A percentile compares a stretch with the other conserved stretches of the same genome.
Evolutionary conservation across 176 grass and related monocot genomes (phyloP).

Genomic region (Cymbopogon citratus): DNA sequence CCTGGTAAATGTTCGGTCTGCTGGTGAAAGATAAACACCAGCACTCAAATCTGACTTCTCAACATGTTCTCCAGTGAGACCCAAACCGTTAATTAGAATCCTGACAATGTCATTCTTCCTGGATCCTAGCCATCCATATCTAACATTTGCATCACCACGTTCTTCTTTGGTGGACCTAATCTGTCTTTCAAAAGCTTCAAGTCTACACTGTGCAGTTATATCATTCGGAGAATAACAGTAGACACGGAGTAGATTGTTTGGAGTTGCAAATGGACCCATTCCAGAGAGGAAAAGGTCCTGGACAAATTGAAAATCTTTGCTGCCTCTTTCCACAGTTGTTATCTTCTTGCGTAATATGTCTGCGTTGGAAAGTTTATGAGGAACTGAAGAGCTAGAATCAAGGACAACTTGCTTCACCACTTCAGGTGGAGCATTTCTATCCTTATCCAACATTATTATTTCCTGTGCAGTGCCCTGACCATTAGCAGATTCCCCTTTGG

Average conservation of each 20-base stretch:
- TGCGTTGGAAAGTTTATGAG: conserved; percentile 16
- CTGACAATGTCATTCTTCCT: conserved; percentile 54
- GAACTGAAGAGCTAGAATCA: conserved; percentile 26
- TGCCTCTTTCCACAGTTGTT: conserved; percentile 38
- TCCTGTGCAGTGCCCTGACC: neutral
- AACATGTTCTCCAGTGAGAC: conserved; percentile 22
- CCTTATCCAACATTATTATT: conserved; percentile 32
- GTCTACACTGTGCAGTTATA: no score
- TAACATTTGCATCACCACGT: conserved; percentile 46
- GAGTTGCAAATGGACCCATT: conserved; percentile 55
- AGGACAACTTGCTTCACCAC: conserved; percentile 49
- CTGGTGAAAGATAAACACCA: conserved; percentile 50
- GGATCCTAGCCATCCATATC: conserved; percentile 66
- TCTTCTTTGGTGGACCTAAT: conserved; percentile 32
- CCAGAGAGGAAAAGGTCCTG: conserved; percentile 59
- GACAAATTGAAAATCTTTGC: conserved; percentile 33
- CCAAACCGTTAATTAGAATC: conserved; percentile 64
- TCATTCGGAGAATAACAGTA: conserved; percentile 46
- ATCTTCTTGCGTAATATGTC: conserved; percentile 59
- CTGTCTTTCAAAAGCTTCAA: conserved; percentile 61
- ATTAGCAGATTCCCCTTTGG: conserved; percentile 10
- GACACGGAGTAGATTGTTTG: conserved; percentile 47
- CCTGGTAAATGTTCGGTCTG: conserved; percentile 61
- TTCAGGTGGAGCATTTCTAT: conserved; percentile 25
- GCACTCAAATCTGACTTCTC: conserved; percentile 26